phyloP scores from a whole-genome alignment of 805 yeast genomes.

The Saturnispora hagleri region DNA sequence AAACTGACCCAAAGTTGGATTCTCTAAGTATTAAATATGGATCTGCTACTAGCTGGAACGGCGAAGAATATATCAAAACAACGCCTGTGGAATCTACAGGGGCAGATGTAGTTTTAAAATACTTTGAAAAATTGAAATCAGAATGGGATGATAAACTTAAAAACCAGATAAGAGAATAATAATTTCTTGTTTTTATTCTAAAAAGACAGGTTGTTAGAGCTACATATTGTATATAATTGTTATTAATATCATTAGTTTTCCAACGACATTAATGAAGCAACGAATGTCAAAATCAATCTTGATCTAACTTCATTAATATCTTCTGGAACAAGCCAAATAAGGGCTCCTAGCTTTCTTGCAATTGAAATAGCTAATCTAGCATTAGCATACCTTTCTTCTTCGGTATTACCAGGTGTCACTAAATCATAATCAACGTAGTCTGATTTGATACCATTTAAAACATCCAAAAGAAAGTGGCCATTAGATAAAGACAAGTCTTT shows the following conservation, averaged over 20 bases:
- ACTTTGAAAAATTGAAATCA: constrained; percentile 43
- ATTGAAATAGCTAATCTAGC: constrained; percentile 96
- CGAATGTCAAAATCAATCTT: constrained; percentile 85
- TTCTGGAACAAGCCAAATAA: constrained; percentile 99
- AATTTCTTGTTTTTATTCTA: not conserved
- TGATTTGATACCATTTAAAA: constrained; percentile 88
- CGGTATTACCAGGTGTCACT: constrained; percentile 69
- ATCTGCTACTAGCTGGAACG: constrained; percentile 58
- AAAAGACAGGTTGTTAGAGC: not conserved
- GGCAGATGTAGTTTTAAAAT: constrained; percentile 53
- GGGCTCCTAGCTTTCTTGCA: constrained; percentile 95
- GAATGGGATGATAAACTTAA: constrained; percentile 73
- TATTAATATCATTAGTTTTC: constrained; percentile 9
- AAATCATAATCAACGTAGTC: constrained; percentile 96
- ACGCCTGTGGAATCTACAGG: constrained; percentile 56
- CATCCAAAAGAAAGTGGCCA: constrained; percentile 80
- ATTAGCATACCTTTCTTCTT: constrained; percentile 84
- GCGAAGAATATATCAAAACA: constrained; percentile 52
- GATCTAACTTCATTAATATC: constrained; percentile 95
- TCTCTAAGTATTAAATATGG: constrained; percentile 53
- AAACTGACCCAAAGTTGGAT: constrained; percentile 37
- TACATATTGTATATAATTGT: not conserved
- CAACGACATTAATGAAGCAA: constrained; percentile 88
- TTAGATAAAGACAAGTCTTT: constrained; percentile 68
- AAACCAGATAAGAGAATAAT: constrained; percentile 45